Conservation (phyloP, 176 grass and related monocot genomes). For the Dactylis glomerata region DNA sequence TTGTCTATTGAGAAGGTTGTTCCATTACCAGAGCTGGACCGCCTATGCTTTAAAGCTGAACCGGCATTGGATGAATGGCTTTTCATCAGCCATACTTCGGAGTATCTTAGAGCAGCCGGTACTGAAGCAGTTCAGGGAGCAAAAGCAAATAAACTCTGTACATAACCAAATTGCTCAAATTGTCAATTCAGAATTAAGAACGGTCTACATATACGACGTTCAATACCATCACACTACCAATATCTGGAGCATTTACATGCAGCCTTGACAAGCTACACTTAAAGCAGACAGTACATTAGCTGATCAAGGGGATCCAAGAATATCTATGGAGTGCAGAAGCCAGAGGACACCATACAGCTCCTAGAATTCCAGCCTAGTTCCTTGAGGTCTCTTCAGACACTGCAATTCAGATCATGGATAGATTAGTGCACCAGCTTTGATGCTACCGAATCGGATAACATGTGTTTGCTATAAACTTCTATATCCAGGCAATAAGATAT, state of each 20-base stretch:
- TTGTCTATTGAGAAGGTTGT: too few species aligned
- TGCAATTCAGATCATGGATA: constrained; percentile 21
- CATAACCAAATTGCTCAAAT: not conserved
- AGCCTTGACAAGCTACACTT: not conserved
- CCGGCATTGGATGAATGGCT: not conserved
- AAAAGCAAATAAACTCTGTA: not conserved
- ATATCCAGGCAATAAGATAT: not conserved
- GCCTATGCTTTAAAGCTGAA: too few species aligned
- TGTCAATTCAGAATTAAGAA: not conserved
- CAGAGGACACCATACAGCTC: not conserved
- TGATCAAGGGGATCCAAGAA: not conserved
- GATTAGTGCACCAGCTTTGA: constrained; percentile 6
- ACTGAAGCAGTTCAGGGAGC: not conserved
- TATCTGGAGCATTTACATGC: constrained; percentile 5
- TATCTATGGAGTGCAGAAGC: not conserved
- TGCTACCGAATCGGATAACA: not conserved
- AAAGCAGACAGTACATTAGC: constrained; percentile 18
- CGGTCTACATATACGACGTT: not conserved
- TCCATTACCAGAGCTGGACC: too few species aligned
- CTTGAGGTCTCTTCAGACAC: not conserved
- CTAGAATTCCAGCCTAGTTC: not conserved
- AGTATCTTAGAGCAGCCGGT: not conserved
- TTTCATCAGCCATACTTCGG: not conserved
- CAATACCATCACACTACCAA: not conserved
- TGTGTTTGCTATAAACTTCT: not conserved